Percentiles rank a stretch among this genome's conserved stretches.
Conservation (phyloP, 139 green algal species). For the Mesotaenium endlicherianum region DNA sequence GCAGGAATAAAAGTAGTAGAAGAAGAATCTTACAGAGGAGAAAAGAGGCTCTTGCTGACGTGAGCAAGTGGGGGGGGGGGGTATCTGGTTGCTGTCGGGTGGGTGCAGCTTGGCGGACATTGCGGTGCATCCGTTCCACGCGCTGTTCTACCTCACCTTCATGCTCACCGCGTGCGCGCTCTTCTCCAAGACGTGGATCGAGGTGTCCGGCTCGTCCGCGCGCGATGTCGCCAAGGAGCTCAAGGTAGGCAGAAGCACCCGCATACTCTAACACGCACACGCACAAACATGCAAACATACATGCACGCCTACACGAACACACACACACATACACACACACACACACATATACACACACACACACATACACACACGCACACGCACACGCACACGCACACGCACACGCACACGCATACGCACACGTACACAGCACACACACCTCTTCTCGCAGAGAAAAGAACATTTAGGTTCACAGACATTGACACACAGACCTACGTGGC, state of each 20-base stretch:
- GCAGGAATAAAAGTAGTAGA: no score
- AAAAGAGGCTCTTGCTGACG: no score
- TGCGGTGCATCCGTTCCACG: constrained; percentile 91
- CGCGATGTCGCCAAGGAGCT: constrained; percentile 97
- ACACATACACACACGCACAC: not conserved
- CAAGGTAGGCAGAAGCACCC: constrained; percentile 61
- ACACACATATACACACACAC: not conserved
- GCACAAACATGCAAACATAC: not conserved
- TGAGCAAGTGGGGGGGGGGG: no score
- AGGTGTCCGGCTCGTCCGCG: constrained; percentile 92
- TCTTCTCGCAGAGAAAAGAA: not conserved
- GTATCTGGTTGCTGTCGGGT: not conserved
- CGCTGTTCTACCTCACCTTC: constrained; percentile 96
- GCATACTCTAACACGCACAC: not conserved
- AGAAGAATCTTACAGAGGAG: no score
- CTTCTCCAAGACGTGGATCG: constrained; percentile 99
- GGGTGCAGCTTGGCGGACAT: constrained; percentile 71
- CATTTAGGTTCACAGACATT: not conserved
- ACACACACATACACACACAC: not conserved
- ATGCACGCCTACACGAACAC: not conserved
- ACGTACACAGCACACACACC: not conserved
- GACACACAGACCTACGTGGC: not conserved
- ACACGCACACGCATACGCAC: no score
- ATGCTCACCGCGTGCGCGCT: constrained; percentile 96
- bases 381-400: not conserved